Conservation (phyloP, 169 alveolate genomes). For the Ichthyophthirius multifiliis region DNA sequence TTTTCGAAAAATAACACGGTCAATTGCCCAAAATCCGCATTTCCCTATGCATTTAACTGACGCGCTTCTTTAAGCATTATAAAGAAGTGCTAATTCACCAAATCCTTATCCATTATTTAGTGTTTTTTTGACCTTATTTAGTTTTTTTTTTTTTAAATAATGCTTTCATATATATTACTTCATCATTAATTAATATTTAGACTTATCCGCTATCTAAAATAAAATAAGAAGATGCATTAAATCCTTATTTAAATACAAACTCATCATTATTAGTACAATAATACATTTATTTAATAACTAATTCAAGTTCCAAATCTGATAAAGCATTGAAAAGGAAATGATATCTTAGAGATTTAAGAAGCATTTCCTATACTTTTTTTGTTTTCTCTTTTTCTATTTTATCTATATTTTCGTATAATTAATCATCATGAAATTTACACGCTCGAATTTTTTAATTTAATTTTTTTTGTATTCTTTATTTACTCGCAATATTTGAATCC, state of each 20-base stretch:
- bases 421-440: neutral
- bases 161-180: neutral
- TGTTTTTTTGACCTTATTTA: neutral
- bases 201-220: slow-evolving; percentile 37
- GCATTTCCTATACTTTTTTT: neutral
- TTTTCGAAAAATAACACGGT: slow-evolving; percentile 54
- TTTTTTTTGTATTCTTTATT: neutral
- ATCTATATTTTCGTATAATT: neutral
- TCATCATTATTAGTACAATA: slow-evolving; percentile 31
- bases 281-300: slow-evolving; percentile 15
- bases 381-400: neutral
- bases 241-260: slow-evolving; percentile 33
- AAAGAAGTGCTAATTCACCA: slow-evolving; percentile 50
- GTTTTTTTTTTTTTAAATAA: neutral
- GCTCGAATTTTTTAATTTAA: neutral
- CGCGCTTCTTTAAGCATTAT: slow-evolving; percentile 54
- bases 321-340: slow-evolving; percentile 12
- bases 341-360: neutral
- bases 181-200: slow-evolving; percentile 33
- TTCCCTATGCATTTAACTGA: slow-evolving; percentile 32
- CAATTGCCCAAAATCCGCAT: slow-evolving; percentile 51
- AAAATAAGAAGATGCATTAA: slow-evolving; percentile 38
- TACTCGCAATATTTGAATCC: too few relatives aligned
- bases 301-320: slow-evolving; percentile 3
- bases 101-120: slow-evolving; percentile 13